Conservation (phyloP, 129 eudicot genomes). For the Escallonia rubra region DNA sequence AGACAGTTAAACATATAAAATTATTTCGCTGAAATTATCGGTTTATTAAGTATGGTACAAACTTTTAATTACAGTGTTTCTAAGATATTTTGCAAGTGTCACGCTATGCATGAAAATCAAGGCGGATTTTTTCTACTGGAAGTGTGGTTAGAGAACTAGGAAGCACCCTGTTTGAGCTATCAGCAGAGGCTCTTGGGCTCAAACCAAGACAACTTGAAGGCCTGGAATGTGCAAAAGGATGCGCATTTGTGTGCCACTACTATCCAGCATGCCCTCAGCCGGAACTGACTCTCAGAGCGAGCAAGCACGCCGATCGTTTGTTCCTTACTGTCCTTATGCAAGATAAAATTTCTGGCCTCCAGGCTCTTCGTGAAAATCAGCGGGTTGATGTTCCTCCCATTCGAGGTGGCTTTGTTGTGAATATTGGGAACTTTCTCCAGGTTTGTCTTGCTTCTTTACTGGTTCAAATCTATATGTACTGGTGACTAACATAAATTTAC, state of each 20-base stretch:
- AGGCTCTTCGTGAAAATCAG: slow-evolving; percentile 34
- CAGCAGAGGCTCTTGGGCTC: slow-evolving; percentile 58
- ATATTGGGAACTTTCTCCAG: slow-evolving; percentile 58
- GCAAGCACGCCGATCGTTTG: slow-evolving; percentile 41
- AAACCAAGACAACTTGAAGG: slow-evolving; percentile 22
- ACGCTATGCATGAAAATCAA: no score
- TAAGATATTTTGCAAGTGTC: no score
- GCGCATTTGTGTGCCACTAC: slow-evolving; percentile 36
- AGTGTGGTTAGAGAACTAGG: slow-evolving; percentile 17
- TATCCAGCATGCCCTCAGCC: slow-evolving; percentile 68
- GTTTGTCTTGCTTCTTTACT: slow-evolving; percentile 10
- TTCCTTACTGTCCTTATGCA: slow-evolving; percentile 63
- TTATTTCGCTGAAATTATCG: no score
- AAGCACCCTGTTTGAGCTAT: slow-evolving; percentile 21
- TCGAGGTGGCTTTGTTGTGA: slow-evolving; percentile 43
- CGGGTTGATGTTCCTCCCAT: slow-evolving; percentile 46
- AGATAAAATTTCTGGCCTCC: slow-evolving; percentile 59
- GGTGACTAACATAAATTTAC: background rate
- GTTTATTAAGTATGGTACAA: no score
- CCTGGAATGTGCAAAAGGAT: slow-evolving; percentile 30
- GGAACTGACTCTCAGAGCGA: slow-evolving; percentile 43
- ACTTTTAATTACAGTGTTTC: no score
- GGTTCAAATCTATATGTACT: background rate
- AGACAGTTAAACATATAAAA: no score
- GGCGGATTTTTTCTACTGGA: no score